Conservation (phyloP, 768 basidiomycete genomes). For the Saitozyma podzolica region DNA sequence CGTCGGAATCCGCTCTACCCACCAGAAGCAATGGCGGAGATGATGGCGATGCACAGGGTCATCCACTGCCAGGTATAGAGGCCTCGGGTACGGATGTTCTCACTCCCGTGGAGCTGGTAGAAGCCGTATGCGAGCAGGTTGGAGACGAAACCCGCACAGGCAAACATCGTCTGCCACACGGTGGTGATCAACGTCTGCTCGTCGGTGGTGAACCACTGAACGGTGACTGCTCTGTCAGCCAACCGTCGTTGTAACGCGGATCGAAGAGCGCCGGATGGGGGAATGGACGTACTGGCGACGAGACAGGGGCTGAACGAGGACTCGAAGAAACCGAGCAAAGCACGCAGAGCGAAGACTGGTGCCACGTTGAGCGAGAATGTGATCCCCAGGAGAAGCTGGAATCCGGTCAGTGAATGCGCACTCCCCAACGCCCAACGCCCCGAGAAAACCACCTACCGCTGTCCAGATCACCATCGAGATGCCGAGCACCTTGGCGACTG, state of each 20-base stretch:
- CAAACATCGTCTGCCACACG: conserved; percentile 25
- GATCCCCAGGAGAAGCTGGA: conserved; percentile 16
- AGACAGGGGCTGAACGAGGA: conserved; percentile 14
- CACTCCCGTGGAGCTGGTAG: conserved; percentile 3
- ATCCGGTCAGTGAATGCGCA: neutral
- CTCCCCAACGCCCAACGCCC: no score
- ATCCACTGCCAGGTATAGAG: conserved; percentile 22
- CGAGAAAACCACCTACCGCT: conserved; percentile 8
- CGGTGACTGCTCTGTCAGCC: conserved; percentile 14
- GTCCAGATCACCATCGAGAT: conserved; percentile 30
- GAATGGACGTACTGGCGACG: conserved; percentile 12
- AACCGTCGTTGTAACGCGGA: neutral
- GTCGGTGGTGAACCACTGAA: conserved; percentile 22
- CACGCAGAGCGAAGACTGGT: conserved; percentile 21
- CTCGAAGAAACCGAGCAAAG: conserved; percentile 21
- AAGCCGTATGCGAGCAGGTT: conserved; percentile 17
- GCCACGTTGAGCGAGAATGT: conserved; percentile 21
- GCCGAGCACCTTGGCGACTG: conserved; percentile 29
- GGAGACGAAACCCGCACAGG: conserved; percentile 7
- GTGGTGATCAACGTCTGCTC: conserved; percentile 25
- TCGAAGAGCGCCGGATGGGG: neutral
- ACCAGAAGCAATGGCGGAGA: conserved; percentile 19
- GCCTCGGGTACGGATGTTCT: neutral
- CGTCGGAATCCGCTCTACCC: conserved; percentile 1
- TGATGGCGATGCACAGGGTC: conserved; percentile 14